Evolutionary conservation across 2,329 filamentous ascomycete species (phyloP).

Genomic region (Neophaeococcomyces mojaviensis): DNA sequence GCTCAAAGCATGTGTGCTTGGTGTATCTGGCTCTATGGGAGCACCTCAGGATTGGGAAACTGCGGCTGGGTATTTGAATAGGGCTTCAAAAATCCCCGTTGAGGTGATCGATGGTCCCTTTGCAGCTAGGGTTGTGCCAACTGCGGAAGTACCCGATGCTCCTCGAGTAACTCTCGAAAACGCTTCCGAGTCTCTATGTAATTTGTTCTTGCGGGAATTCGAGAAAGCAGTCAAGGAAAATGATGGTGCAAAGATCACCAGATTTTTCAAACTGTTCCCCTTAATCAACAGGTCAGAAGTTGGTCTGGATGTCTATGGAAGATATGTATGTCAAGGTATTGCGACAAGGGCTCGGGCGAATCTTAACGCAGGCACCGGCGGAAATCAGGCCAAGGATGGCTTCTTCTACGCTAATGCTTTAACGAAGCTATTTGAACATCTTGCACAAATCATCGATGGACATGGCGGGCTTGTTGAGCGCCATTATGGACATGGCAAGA

Average conservation of each 20-base stretch:
- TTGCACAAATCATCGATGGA: conserved; percentile 89
- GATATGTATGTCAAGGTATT: conserved; percentile 93
- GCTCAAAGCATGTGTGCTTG: conserved; percentile 91
- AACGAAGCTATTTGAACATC: conserved; percentile 92
- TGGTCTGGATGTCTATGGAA: conserved; percentile 87
- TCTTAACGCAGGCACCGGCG: conserved; percentile 60
- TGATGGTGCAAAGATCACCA: conserved; percentile 82
- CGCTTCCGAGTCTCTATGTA: conserved; percentile 82
- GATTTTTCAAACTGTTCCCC: conserved; percentile 97
- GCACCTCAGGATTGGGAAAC: conserved; percentile 98
- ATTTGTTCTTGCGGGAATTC: conserved; percentile 86
- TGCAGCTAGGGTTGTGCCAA: conserved; percentile 86
- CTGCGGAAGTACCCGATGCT: conserved; percentile 86
- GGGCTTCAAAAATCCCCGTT: conserved; percentile 72
- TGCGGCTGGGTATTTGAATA: conserved; percentile 78
- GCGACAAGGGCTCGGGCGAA: conserved; percentile 74
- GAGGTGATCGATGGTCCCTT: conserved; percentile 77
- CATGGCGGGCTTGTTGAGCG: conserved; percentile 86
- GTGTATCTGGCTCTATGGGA: conserved; percentile 92
- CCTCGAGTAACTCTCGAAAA: conserved; percentile 79
- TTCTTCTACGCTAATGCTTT: conserved; percentile 89
- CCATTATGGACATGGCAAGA: conserved; percentile 87
- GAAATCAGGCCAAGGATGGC: conserved; percentile 59
- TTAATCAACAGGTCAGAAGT: conserved; percentile 83
- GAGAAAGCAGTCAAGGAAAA: conserved; percentile 80